Conservation (phyloP, 2,329 filamentous ascomycete species). For the Cyphellophora europaea region DNA sequence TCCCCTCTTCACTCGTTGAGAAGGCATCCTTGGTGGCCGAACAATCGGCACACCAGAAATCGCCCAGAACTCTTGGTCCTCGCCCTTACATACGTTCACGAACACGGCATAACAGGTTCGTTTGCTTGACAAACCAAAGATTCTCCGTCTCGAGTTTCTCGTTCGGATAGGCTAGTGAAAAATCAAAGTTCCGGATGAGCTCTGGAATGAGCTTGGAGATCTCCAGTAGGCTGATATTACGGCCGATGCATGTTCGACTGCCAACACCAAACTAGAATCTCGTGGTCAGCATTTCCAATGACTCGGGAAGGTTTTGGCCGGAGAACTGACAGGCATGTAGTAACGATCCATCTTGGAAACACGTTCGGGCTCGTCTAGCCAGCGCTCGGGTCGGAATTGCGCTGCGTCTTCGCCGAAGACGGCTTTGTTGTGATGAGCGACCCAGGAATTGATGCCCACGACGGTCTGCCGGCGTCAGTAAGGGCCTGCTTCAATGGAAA, state of each 20-base stretch:
- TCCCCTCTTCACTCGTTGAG: no score
- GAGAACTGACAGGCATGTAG: constrained; percentile 4
- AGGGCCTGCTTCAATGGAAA: no score
- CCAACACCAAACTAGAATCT: constrained; percentile 15
- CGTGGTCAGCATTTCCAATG: no score
- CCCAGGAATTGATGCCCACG: constrained; percentile 23
- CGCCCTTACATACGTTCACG: neutral
- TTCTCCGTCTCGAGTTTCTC: constrained; percentile 14
- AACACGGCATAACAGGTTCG: neutral
- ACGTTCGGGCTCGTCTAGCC: constrained; percentile 5
- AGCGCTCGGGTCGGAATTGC: constrained; percentile 9
- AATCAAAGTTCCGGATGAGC: constrained; percentile 14
- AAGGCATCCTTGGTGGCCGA: no score
- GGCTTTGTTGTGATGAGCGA: constrained; percentile 23
- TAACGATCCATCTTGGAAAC: constrained; percentile 2
- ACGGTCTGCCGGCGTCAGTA: no score
- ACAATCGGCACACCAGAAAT: no score
- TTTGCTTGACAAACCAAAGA: constrained; percentile 42
- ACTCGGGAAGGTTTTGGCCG: no score
- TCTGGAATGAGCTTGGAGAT: constrained; percentile 11
- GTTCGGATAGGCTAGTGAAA: constrained; percentile 11
- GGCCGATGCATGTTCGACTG: constrained; percentile 10
- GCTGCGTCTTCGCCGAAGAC: constrained; percentile 20
- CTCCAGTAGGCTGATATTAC: constrained; percentile 8
- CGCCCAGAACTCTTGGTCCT: neutral